Evolutionary conservation across 164 flowering plant species (phyloP).

Genomic region (Amborella trichopoda): DNA sequence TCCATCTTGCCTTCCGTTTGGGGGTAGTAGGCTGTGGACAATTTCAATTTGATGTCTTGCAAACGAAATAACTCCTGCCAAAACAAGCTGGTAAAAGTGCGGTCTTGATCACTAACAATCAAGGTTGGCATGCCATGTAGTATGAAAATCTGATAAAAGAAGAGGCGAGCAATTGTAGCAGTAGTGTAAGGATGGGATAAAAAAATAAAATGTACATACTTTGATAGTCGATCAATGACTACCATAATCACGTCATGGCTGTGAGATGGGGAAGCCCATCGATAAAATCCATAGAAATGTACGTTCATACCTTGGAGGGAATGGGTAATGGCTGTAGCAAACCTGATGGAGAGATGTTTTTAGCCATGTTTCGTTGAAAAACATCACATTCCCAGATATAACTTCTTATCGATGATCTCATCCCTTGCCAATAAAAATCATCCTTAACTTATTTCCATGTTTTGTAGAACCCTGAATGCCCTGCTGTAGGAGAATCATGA

Average conservation of each 20-base stretch:
- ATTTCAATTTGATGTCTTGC: background rate
- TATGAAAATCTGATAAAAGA: background rate
- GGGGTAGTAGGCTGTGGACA: background rate
- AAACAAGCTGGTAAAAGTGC: background rate
- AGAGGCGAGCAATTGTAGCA: background rate
- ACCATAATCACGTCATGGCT: background rate
- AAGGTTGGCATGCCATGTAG: conserved; percentile 1
- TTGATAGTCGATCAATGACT: background rate
- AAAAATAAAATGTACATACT: background rate
- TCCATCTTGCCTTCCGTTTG: conserved; percentile 1
- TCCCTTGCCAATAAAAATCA: background rate
- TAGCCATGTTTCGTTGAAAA: background rate
- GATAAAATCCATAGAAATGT: background rate
- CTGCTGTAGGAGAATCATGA: background rate
- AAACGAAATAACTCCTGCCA: background rate
- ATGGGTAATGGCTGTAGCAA: background rate
- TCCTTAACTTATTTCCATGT: background rate
- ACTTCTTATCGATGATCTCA: background rate
- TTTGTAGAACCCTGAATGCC: background rate
- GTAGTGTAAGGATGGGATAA: background rate
- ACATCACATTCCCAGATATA: background rate
- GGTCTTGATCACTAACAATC: background rate
- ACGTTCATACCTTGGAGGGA: background rate
- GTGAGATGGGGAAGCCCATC: background rate
- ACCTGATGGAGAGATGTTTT: background rate